Evolutionary conservation across 148 eudicot genomes (phyloP).

Genomic region (Chenopodium album): DNA sequence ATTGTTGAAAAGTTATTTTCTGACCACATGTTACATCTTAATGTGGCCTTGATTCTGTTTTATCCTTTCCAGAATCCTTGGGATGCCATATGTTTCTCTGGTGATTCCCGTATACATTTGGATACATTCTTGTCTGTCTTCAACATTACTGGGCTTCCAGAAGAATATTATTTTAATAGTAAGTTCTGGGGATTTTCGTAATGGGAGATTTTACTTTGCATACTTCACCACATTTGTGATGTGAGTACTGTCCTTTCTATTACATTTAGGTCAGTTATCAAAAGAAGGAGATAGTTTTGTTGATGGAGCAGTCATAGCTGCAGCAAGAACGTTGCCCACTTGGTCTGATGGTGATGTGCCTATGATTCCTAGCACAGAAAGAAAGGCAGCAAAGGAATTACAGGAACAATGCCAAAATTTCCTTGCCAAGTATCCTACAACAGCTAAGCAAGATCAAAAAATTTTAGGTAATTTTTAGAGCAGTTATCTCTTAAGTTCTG

Average conservation of each 20-base stretch:
- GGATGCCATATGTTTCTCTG: constrained; percentile 85
- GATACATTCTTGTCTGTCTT: constrained; percentile 98
- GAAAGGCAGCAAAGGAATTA: constrained; percentile 84
- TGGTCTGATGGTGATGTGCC: constrained; percentile 90
- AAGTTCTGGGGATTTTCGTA: constrained; percentile 19
- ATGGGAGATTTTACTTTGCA: neutral
- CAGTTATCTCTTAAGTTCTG: neutral
- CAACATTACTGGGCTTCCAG: constrained; percentile 79
- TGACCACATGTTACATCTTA: neutral
- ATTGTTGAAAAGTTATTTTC: neutral
- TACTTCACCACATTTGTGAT: neutral
- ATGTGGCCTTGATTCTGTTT: neutral
- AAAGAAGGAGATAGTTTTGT: constrained; percentile 59
- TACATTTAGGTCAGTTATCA: constrained; percentile 48
- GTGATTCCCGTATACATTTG: constrained; percentile 67
- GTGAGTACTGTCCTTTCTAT: neutral
- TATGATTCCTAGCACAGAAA: constrained; percentile 76
- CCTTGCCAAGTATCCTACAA: constrained; percentile 68
- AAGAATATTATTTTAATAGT: constrained; percentile 82
- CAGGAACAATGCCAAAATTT: constrained; percentile 80
- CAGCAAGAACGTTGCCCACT: constrained; percentile 88
- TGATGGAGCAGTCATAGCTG: constrained; percentile 96
- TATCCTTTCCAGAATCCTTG: constrained; percentile 81
- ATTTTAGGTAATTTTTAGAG: constrained; percentile 56
- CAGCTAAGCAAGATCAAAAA: constrained; percentile 70